Percentiles rank a stretch among this genome's conserved stretches.
These are phyloP conservation scores for Lobulomyces angularis DNA, from an alignment of 192 early-diverging fungal species.

Conservation along the genomic window DNA sequence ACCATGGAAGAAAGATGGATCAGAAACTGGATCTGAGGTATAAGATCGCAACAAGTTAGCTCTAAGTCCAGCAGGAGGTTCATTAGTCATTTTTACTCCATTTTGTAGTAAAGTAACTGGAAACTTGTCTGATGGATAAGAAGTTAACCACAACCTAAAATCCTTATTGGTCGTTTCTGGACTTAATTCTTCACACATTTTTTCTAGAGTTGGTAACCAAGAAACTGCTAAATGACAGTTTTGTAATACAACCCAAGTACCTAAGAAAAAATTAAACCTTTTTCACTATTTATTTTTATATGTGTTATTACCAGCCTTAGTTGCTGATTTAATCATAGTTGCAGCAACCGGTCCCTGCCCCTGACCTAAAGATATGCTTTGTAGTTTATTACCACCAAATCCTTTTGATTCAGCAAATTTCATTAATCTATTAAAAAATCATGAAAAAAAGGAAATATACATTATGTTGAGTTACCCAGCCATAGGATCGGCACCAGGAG, in stretches of 20 bases:
- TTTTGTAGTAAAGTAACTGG: conserved; percentile 48
- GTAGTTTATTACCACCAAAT: conserved; percentile 26
- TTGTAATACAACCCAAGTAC: conserved; percentile 44
- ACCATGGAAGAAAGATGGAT: conserved; percentile 37
- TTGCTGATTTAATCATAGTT: conserved; percentile 33
- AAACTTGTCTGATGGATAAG: conserved; percentile 46
- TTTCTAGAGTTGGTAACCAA: conserved; percentile 47
- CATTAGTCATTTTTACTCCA: conserved; percentile 54
- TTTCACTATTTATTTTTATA: not conserved
- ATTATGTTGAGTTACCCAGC: conserved; percentile 22
- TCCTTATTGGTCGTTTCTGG: conserved; percentile 40
- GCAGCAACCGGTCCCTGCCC: conserved; percentile 47
- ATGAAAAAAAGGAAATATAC: conserved; percentile 1
- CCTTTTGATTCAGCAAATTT: conserved; percentile 45
- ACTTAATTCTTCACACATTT: conserved; percentile 47
- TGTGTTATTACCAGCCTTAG: conserved; percentile 37
- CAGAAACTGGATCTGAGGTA: conserved; percentile 41
- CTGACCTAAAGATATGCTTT: conserved; percentile 41
- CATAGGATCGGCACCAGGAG: conserved; percentile 48
- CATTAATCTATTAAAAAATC: conserved; percentile 20
- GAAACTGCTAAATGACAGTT: conserved; percentile 50
- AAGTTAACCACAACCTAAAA: conserved; percentile 47
- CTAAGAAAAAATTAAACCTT: not conserved
- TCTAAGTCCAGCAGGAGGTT: conserved; percentile 41
- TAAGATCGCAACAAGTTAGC: conserved; percentile 41